These are phyloP conservation scores for Xeromyces bisporus DNA, from an alignment of 495 filamentous ascomycete genomes.

Conservation along the genomic window DNA sequence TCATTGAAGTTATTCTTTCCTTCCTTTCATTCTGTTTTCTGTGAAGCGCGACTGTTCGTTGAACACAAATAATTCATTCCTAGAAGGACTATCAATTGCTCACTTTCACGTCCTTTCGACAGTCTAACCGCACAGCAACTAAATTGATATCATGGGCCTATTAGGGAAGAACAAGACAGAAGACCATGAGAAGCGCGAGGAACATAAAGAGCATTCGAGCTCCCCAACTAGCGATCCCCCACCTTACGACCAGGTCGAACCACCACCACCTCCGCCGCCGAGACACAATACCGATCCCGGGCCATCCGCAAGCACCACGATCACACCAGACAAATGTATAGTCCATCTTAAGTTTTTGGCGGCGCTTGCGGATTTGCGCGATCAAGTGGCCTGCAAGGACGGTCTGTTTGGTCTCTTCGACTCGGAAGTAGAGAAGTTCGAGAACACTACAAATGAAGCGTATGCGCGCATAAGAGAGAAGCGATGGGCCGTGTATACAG, in stretches of 20 bases:
- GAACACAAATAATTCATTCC: too few relatives aligned
- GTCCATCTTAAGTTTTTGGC: constrained; percentile 65
- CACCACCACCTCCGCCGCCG: constrained; percentile 1
- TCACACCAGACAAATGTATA: constrained; percentile 36
- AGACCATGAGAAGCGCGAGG: too few relatives aligned
- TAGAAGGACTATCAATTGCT: too few relatives aligned
- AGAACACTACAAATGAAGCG: constrained; percentile 6
- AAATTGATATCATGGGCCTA: too few relatives aligned
- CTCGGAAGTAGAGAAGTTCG: constrained; percentile 14
- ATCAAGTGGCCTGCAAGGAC: constrained; percentile 44
- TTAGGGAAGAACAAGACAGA: too few relatives aligned
- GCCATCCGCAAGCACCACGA: constrained; percentile 5
- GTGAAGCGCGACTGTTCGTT: too few relatives aligned
- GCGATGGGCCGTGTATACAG: constrained; percentile 62
- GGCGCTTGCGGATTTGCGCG: constrained; percentile 48
- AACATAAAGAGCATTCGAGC: too few relatives aligned
- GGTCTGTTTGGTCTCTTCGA: constrained; percentile 49
- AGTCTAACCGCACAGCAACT: too few relatives aligned
- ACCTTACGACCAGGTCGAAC: constrained; percentile 7
- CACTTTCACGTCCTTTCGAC: too few relatives aligned
- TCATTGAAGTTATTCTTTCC: too few relatives aligned
- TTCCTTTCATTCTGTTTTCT: too few relatives aligned
- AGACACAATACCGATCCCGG: constrained; percentile 6
- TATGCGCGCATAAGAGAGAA: constrained; percentile 48
- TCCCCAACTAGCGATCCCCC: too few relatives aligned